Evolutionary conservation across 2,329 filamentous ascomycete species (phyloP), one percentile per base, ranked within the genome.

Genomic region (Nothophaeocryptopus gaeumannii): DNA sequence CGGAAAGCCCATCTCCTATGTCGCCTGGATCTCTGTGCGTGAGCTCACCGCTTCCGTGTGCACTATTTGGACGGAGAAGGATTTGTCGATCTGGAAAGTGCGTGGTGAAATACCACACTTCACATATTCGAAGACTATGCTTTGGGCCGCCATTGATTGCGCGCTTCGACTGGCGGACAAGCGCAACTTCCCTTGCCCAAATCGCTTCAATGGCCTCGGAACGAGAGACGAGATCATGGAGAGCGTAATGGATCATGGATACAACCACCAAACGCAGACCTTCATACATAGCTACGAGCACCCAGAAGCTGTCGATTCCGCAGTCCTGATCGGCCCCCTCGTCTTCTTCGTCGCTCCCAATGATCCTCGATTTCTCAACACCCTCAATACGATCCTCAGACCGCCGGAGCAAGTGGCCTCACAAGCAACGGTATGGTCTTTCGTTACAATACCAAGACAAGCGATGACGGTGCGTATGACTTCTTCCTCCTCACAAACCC

Each of bases 81-180:
- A 91, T 63, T 89, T 89, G 85, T 89, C 85, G 2, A 91, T 90
- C 60, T 90, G 86, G 87, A 87, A 91, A 66, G 86, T 89, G 5
- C 80, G 86, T 36, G 86, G 86, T 57, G 73, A 83, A 61, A 86
- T 86, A 64, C 86, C 89, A 67, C 81, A 89, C 62, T 91, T 89
- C 58, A 81, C 84, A 11, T 91, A 90, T 69, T 88, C 84, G n/a
- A 88, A 90, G 64, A 78, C 91, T 56, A 88, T 90, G 83, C 77
- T 91, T 15, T 91, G 86, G 87, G 87, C 91, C 3, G 85, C 86
- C 13, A 82, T 91, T 55, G 87, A 91, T 65, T 7, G 20, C 20
- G 20, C 20, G 7, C 20, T 26, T 26, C 20, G 20, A 26, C 20
- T 26, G 20, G 20, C 20, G 20, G 20, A 26, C 20, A 91, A 89